phyloP scores from a whole-genome alignment of 129 eudicot species.

The Pittosporum tobira region DNA sequence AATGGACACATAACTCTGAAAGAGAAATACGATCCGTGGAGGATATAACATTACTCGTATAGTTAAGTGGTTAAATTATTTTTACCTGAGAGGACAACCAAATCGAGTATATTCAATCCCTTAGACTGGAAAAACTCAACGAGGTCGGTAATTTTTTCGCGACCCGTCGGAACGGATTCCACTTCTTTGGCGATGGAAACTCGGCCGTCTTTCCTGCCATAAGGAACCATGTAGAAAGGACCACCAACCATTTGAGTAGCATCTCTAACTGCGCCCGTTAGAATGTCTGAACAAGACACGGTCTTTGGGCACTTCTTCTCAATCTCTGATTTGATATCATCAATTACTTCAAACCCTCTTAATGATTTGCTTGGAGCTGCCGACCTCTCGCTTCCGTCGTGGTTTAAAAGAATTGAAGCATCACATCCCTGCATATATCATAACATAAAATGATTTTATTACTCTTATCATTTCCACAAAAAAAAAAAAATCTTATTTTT shows the following conservation, averaged over 20 bases:
- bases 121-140: conserved; percentile 69
- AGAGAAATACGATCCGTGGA: too few species aligned
- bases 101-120: conserved; percentile 61
- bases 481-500: too few species aligned
- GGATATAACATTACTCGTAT: too few species aligned
- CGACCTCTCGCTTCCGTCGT: conserved; percentile 56
- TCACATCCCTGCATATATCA: conserved; percentile 76
- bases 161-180: conserved; percentile 51
- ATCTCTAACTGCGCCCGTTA: conserved; percentile 62
- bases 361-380: conserved; percentile 58
- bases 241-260: conserved; percentile 61
- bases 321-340: conserved; percentile 50
- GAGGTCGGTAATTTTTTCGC: conserved; percentile 53
- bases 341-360: conserved; percentile 69
- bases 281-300: conserved; percentile 82
- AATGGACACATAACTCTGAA: too few species aligned
- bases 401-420: conserved; percentile 58
- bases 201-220: conserved; percentile 72
- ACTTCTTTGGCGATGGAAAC: conserved; percentile 61
- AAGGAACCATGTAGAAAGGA: conserved; percentile 66
- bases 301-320: conserved; percentile 70
- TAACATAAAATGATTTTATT: too few species aligned
- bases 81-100: conserved; percentile 81
- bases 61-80: background rate
- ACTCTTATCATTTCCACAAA: too few species aligned